Evolutionary conservation across 139 green algal genomes (phyloP), one percentile per base, ranked within the genome.

Genomic region (Chlamydomonas applanata): DNA sequence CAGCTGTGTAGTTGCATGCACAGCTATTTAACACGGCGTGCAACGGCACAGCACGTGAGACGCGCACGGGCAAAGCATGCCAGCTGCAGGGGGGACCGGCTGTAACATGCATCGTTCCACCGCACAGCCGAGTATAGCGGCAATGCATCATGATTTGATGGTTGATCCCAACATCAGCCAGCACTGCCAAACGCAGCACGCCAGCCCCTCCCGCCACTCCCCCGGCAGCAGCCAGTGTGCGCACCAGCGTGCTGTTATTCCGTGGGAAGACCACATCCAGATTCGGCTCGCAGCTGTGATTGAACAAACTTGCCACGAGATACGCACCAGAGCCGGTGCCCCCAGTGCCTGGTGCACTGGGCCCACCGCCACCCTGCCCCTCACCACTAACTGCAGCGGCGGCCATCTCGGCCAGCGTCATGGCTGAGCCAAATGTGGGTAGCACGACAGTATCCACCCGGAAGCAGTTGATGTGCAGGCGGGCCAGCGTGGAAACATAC

Each of bases 231-330:
- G 40, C 40, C 7, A 49, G 19, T 27, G 13, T 34, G 14, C 67
- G 29, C 4, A 30, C n/a, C 9, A 54, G 68, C 33, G 52, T 69
- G 34, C 40, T 64, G 25, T 83, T 82, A 77, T 88, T 85, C 17
- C 33, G 2, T 0, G 78, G 74, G 71, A 85, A 92, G 0, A 33
- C 64, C 7, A 90, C 76, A 29, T 88, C 73, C 29, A 89, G 30
- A 72, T 83, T 87, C 22, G 85, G 87, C 27, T 79, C 71, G 54
- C 87, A 92, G n/a, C 78, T 87, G 79, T 92, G 87, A 67, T 92
- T 92, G 56, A 89, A 81, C 73, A 91, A 49, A 11, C 40, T 49
- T 7, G 40, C 40, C 53, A 62, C 22, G 9, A 62, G 24, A 14
- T 25, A 62, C 4, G 53, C 53, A 11, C 4, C 53, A 62, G 53